These are phyloP conservation scores for Gigaspora rosea DNA, from an alignment of 192 early-diverging fungal species.

Conservation along the genomic window DNA sequence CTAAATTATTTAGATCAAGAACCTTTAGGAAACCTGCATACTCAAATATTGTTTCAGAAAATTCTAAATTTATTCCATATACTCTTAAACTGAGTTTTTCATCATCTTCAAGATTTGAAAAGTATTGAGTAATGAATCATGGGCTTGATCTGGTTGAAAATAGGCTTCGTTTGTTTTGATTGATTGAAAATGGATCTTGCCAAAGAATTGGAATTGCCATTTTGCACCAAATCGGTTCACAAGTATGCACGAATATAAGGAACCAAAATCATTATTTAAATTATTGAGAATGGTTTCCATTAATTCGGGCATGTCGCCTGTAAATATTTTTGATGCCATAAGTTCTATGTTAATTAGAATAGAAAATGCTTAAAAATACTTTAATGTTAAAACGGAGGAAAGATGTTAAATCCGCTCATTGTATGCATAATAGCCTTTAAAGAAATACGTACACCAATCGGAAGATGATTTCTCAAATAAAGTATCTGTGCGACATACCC, in stretches of 20 bases:
- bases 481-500: no score
- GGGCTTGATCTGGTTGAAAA: no score
- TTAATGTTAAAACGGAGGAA: no score
- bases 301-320: not conserved
- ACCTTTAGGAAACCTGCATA: no score
- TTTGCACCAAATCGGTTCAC: slow-evolving; percentile 2
- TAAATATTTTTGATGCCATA: not conserved
- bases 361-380: no score
- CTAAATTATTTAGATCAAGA: no score
- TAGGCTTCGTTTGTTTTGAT: not conserved
- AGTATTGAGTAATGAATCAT: not conserved
- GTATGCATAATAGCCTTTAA: no score
- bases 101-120: not conserved
- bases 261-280: not conserved
- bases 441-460: no score
- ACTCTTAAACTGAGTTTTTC: not conserved
- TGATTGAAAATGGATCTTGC: slow-evolving; percentile 3
- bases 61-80: not conserved
- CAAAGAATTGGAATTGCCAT: not conserved
- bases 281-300: not conserved
- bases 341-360: not conserved
- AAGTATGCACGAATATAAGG: not conserved
- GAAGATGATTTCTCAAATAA: no score
- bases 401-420: no score
- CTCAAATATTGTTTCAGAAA: no score